These are phyloP conservation scores for Sapria himalayana DNA, from an alignment of 345 rosid species.

Conservation along the genomic window DNA sequence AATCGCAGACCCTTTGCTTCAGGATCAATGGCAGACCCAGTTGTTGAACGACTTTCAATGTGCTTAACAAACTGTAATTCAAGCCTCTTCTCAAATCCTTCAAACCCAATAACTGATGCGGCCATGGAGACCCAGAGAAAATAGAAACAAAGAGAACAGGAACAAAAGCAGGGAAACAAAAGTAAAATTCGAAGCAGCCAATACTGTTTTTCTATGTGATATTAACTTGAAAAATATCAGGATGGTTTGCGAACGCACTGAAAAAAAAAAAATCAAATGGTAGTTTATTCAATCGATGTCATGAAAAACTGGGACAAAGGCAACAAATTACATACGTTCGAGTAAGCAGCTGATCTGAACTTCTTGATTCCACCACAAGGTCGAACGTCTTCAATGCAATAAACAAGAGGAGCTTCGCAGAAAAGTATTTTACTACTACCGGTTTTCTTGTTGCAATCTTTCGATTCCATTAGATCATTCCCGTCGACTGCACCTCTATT, in stretches of 20 bases:
- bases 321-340: conserved; percentile 31
- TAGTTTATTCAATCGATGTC: neutral
- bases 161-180: conserved; percentile 4
- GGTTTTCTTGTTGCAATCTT: conserved; percentile 67
- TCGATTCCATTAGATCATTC: conserved; percentile 80
- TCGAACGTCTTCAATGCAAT: conserved; percentile 80
- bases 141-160: conserved; percentile 11
- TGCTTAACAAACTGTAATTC: conserved; percentile 45
- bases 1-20: conserved; percentile 41
- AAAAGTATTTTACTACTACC: conserved; percentile 35
- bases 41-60: no score
- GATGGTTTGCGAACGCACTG: conserved; percentile 61
- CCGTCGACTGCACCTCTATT: no score
- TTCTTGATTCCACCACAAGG: conserved; percentile 85
- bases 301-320: neutral
- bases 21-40: conserved; percentile 37
- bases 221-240: conserved; percentile 17
- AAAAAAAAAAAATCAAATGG: conserved; percentile 7
- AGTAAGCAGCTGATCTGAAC: conserved; percentile 85
- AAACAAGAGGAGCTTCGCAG: conserved; percentile 88
- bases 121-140: conserved; percentile 21
- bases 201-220: no score
- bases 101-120: conserved; percentile 65
- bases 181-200: no score
- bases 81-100: conserved; percentile 85